Base-by-base conservation (phyloP, 1,139 yeast genomes). In the Geotrichum cucujoidarum region DNA sequence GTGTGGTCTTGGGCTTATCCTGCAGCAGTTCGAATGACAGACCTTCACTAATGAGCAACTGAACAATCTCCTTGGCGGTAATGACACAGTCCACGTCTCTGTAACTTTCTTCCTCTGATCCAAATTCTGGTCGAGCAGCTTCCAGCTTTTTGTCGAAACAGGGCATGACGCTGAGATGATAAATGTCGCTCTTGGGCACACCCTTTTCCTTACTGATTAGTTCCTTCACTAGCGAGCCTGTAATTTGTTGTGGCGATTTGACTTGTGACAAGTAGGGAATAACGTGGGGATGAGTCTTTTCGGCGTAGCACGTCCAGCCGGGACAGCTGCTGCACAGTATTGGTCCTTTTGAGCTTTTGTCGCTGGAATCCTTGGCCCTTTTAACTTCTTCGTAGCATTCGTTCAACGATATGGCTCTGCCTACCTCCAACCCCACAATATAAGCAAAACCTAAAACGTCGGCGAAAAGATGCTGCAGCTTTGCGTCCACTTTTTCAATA, bases 121-220 rank as follows among this genome's bases (percentile, higher is more conserved):
- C 66, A 51, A 70, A 66, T 56, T 88, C 96, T 0, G 87, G 83
- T 52, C 97, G 72, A 1, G 97, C 90, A 33, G 97, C 94, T 67
- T 92, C 99, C 35, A 92, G 73, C 65, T 92, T 92, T 68, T 92
- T 92, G 65, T 92, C 99, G 63, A 92, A 92, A 60, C 97, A 92
- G 1, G 98, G 97, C 97, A 92, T 90, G 25, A 92, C 73, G 13
- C 94, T 77, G 52, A 92, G 68, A 63, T 90, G 97, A 61, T 87
- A 94, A 0, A 88, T 68, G 2, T 76, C 60, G 0, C 66, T 64
- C 10, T 69, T 62, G 2, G 56, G 40, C 0, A 60, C 16, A 57
- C 61, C 49, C 64, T 65, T 29, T 58, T 62, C 52, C 13, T 61
- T 57, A 0, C 80, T 65, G 3, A 80, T 68, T 40, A 81, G 62